phyloP scores from a whole-genome alignment of 78 protist species.

The Dictyostelium purpureum region DNA sequence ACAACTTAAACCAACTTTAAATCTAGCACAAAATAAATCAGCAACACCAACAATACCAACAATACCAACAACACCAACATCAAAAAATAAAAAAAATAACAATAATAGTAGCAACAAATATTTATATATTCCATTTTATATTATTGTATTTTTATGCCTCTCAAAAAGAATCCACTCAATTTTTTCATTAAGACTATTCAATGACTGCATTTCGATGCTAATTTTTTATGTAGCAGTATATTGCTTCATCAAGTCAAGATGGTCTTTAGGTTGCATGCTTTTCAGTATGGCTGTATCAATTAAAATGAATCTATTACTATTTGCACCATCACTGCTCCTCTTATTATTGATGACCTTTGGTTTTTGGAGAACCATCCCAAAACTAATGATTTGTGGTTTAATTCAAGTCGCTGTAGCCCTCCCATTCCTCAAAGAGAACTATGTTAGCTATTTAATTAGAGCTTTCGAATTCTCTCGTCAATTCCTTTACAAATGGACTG shows the following conservation, averaged over 20 bases:
- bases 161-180: constrained; percentile 93
- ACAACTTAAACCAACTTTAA: neutral
- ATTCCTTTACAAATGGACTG: constrained; percentile 92
- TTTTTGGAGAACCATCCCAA: constrained; percentile 31
- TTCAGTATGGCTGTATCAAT: constrained; percentile 88
- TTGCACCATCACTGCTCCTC: constrained; percentile 85
- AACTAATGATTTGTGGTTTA: constrained; percentile 59
- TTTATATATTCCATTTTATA: constrained; percentile 70
- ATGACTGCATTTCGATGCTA: constrained; percentile 91
- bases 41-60: neutral
- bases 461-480: constrained; percentile 88
- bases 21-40: no score
- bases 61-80: no score
- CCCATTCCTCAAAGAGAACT: constrained; percentile 87
- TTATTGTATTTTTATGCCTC: constrained; percentile 47
- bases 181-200: constrained; percentile 93
- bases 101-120: neutral
- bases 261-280: constrained; percentile 81
- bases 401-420: constrained; percentile 79
- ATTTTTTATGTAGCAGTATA: constrained; percentile 74
- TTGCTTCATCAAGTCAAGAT: constrained; percentile 24
- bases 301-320: constrained; percentile 94
- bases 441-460: constrained; percentile 70
- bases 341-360: constrained; percentile 84
- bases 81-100: no score